phyloP scores from a whole-genome alignment of 345 rosid genomes.

The Sonneratia alba region DNA sequence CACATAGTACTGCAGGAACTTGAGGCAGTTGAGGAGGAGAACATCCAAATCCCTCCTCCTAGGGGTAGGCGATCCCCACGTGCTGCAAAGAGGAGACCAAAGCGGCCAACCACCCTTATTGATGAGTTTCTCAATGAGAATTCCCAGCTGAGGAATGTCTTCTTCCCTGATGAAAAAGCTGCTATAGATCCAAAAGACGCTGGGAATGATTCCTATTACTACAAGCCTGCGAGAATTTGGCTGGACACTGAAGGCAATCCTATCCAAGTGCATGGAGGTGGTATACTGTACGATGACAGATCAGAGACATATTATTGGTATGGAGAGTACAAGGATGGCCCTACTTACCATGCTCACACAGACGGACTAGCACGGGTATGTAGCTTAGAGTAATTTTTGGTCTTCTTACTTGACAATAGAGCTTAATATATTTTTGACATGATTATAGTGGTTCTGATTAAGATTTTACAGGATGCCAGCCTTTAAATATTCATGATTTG shows the following conservation, averaged over 20 bases:
- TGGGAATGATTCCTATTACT: conserved; percentile 46
- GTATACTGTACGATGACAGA: conserved; percentile 47
- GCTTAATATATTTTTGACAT: neutral
- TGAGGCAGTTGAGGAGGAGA: conserved; percentile 69
- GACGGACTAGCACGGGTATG: conserved; percentile 84
- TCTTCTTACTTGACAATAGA: neutral
- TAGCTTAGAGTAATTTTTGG: conserved; percentile 4
- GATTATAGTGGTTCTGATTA: neutral
- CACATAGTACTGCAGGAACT: conserved; percentile 49
- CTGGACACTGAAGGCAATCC: conserved; percentile 84
- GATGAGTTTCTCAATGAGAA: conserved; percentile 97
- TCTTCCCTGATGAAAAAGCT: conserved; percentile 63
- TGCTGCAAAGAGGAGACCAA: conserved; percentile 70
- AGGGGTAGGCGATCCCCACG: conserved; percentile 77
- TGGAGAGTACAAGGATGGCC: conserved; percentile 56
- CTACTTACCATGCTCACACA: conserved; percentile 66
- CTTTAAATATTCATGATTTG: neutral
- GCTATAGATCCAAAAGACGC: conserved; percentile 53
- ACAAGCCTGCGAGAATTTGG: conserved; percentile 75
- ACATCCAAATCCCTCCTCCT: conserved; percentile 65
- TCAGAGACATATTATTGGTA: conserved; percentile 76
- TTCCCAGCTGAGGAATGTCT: conserved; percentile 62
- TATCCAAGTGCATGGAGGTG: conserved; percentile 97
- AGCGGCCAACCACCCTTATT: conserved; percentile 52
- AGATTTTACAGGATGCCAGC: neutral